Evolutionary conservation across 2,329 filamentous ascomycete genomes (phyloP).

Genomic region (Lachnellula hyalina): DNA sequence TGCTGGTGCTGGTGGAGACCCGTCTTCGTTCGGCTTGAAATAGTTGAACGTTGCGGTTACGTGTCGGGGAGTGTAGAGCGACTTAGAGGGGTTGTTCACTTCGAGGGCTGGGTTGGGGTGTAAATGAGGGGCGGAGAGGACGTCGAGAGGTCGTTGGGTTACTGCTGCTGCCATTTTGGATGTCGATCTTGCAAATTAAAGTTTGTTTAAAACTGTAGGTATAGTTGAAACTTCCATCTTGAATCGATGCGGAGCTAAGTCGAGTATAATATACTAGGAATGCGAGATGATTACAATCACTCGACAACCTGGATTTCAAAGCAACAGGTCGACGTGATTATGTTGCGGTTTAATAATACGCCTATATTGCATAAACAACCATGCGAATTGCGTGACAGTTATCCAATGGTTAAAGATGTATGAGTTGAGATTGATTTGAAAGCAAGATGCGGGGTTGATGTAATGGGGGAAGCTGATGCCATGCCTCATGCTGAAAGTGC

Average conservation of each 20-base stretch:
- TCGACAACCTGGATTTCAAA: not conserved
- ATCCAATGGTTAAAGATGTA: no score
- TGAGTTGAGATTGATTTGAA: no score
- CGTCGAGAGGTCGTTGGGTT: not conserved
- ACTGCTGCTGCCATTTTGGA: conserved; percentile 1
- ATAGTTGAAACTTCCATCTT: not conserved
- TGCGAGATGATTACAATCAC: not conserved
- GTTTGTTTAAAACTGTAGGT: not conserved
- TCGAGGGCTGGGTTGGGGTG: not conserved
- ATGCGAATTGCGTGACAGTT: conserved; percentile 1
- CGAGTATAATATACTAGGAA: no score
- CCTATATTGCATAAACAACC: not conserved
- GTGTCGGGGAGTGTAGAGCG: conserved; percentile 5
- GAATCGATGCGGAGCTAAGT: no score
- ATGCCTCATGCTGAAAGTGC: not conserved
- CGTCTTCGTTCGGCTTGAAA: conserved; percentile 17
- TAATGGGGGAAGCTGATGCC: not conserved
- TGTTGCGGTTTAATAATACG: not conserved
- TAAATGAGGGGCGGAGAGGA: not conserved
- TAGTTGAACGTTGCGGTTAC: conserved; percentile 14
- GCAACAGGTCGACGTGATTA: not conserved
- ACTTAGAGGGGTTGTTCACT: not conserved
- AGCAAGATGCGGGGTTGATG: not conserved
- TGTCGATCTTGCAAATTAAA: not conserved
- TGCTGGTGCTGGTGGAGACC: conserved; percentile 13